These are phyloP conservation scores for Emericellopsis cladophorae DNA, from an alignment of 2,329 filamentous ascomycete genomes.

Conservation along the genomic window DNA sequence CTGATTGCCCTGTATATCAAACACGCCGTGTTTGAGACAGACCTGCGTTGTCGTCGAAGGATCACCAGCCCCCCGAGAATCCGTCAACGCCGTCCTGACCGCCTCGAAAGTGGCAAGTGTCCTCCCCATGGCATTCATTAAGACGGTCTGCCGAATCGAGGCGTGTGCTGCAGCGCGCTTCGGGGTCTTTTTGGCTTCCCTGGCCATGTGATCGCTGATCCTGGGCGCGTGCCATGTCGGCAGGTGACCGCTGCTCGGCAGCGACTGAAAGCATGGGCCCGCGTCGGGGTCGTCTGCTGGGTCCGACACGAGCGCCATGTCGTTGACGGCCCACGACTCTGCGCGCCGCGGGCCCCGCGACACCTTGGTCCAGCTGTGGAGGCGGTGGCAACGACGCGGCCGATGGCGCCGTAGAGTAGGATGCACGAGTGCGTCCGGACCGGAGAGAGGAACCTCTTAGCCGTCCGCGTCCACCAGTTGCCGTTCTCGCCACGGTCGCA, in stretches of 20 bases:
- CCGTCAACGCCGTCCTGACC: neutral
- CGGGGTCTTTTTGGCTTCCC: neutral
- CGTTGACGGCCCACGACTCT: neutral
- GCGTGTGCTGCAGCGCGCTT: neutral
- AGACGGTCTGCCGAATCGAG: neutral
- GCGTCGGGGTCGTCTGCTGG: neutral
- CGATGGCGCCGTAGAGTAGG: constrained; percentile 1
- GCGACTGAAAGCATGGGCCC: neutral
- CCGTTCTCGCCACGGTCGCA: neutral
- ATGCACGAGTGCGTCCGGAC: neutral
- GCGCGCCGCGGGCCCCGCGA: neutral
- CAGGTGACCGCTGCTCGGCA: neutral
- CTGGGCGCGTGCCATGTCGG: neutral
- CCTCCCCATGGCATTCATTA: neutral
- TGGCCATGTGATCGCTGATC: neutral
- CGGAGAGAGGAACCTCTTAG: neutral
- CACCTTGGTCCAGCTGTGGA: neutral
- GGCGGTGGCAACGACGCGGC: neutral
- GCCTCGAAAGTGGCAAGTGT: neutral
- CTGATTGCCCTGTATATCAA: neutral
- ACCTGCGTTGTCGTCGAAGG: neutral
- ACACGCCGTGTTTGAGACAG: neutral
- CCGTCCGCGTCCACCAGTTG: neutral
- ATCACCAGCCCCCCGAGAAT: neutral
- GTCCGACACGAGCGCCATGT: neutral